These are phyloP conservation scores for Erysiphe neolycopersici DNA, from an alignment of 2,329 filamentous ascomycete genomes.

Conservation along the genomic window DNA sequence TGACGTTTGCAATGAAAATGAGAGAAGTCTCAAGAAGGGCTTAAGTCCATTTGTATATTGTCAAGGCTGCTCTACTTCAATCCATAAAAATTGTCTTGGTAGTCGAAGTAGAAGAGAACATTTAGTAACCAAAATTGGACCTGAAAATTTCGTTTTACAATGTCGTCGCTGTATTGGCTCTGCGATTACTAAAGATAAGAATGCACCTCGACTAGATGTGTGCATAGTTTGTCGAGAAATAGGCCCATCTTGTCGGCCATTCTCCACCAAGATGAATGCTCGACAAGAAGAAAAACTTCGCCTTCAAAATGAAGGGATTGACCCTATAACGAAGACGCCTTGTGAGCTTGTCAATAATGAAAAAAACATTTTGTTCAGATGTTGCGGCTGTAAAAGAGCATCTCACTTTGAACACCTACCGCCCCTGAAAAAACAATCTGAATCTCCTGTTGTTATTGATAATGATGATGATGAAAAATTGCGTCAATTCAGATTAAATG, in stretches of 20 bases:
- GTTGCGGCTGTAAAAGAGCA: slow-evolving; percentile 43
- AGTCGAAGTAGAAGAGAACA: slow-evolving; percentile 52
- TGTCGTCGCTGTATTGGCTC: slow-evolving; percentile 61
- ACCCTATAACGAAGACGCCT: slow-evolving; percentile 43
- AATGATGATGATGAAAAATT: slow-evolving; percentile 20
- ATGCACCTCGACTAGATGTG: slow-evolving; percentile 39
- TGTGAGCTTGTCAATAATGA: slow-evolving; percentile 43
- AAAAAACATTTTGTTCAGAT: slow-evolving; percentile 60
- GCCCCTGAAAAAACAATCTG: slow-evolving; percentile 15
- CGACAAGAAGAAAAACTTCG: slow-evolving; percentile 65
- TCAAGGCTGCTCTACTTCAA: slow-evolving; percentile 67
- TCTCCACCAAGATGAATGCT: slow-evolving; percentile 44
- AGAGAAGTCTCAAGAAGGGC: slow-evolving; percentile 31
- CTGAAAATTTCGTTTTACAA: slow-evolving; percentile 61
- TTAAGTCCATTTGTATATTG: slow-evolving; percentile 43
- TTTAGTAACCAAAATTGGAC: slow-evolving; percentile 57
- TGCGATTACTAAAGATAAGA: slow-evolving; percentile 37
- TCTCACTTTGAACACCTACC: slow-evolving; percentile 69
- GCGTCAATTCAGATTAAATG: slow-evolving; percentile 34
- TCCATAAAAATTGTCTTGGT: slow-evolving; percentile 65
- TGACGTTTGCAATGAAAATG: slow-evolving; percentile 36
- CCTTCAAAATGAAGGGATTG: slow-evolving; percentile 49
- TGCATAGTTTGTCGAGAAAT: slow-evolving; percentile 43
- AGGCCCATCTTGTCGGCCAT: slow-evolving; percentile 47
- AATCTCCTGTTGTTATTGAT: slow-evolving; percentile 16